Conservation (phyloP, 1,139 yeast species). For the Yamadazyma triangularis region DNA sequence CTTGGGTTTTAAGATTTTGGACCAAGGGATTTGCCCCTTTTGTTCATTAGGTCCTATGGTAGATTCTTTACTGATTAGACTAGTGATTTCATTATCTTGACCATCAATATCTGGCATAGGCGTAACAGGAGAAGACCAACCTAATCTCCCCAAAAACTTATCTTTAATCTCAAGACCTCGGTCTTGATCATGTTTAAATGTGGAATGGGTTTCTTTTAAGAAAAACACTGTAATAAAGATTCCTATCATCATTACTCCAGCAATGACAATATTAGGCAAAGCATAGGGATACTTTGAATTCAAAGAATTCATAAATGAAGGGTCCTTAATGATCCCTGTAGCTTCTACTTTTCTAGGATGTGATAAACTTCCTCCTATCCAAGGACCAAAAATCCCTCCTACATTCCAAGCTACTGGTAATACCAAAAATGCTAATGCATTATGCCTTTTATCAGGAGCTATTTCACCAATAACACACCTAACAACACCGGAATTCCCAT, state of each 20-base stretch:
- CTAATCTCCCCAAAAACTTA: slow-evolving; percentile 24
- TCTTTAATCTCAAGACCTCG: slow-evolving; percentile 49
- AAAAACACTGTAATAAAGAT: slow-evolving; percentile 40
- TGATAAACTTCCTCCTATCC: slow-evolving; percentile 47
- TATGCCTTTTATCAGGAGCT: slow-evolving; percentile 49
- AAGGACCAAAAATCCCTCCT: slow-evolving; percentile 46
- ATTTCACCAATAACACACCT: slow-evolving; percentile 57
- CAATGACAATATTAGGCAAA: slow-evolving; percentile 53
- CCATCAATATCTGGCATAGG: slow-evolving; percentile 1
- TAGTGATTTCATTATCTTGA: not conserved
- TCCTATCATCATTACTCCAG: slow-evolving; percentile 34
- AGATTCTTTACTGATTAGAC: not conserved
- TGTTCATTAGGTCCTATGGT: not conserved
- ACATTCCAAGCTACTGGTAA: slow-evolving; percentile 55
- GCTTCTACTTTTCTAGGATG: slow-evolving; percentile 14
- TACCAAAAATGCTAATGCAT: slow-evolving; percentile 53
- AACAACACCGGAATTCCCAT: slow-evolving; percentile 57
- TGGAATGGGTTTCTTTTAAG: slow-evolving; percentile 56
- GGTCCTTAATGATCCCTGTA: no score
- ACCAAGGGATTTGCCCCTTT: slow-evolving; percentile 6
- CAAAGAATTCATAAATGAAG: no score
- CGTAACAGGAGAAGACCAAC: slow-evolving; percentile 20
- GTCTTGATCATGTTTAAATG: slow-evolving; percentile 36
- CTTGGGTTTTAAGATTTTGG: slow-evolving; percentile 5
- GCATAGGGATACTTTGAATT: slow-evolving; percentile 44